These are phyloP conservation scores for Inga oerstediana DNA, from an alignment of 306 rosid species.

Conservation along the genomic window DNA sequence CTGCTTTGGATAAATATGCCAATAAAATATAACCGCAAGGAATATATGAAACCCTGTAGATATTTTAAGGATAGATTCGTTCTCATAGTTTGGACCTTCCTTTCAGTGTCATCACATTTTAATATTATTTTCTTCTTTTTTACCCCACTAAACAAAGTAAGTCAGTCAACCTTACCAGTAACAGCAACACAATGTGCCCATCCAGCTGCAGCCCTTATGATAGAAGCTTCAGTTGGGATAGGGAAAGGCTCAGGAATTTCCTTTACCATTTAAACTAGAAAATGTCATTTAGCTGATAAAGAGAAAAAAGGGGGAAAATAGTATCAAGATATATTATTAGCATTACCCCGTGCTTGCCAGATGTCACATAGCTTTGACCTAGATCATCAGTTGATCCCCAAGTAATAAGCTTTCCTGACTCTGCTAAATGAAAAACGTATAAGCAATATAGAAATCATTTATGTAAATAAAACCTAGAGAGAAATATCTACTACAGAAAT, in stretches of 20 bases:
- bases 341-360: conserved; percentile 90
- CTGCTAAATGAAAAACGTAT: conserved; percentile 44
- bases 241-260: conserved; percentile 88
- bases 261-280: conserved; percentile 47
- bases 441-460: background rate
- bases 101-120: conserved; percentile 6
- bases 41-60: conserved; percentile 2
- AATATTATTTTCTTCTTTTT: background rate
- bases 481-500: background rate
- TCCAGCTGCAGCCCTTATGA: conserved; percentile 76
- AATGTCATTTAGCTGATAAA: conserved; percentile 30
- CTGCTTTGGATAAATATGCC: background rate
- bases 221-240: conserved; percentile 64
- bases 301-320: background rate
- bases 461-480: background rate
- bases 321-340: background rate
- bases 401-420: conserved; percentile 73
- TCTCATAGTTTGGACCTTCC: background rate
- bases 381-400: conserved; percentile 93
- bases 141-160: background rate
- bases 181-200: conserved; percentile 88
- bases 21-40: background rate
- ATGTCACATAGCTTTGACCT: conserved; percentile 85
- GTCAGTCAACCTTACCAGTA: conserved; percentile 59
- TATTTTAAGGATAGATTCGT: background rate